A percentile compares a stretch with the other conserved stretches of the same genome.
These are phyloP conservation scores for Russula emetica DNA, from an alignment of 768 basidiomycete species.

Conservation along the genomic window DNA sequence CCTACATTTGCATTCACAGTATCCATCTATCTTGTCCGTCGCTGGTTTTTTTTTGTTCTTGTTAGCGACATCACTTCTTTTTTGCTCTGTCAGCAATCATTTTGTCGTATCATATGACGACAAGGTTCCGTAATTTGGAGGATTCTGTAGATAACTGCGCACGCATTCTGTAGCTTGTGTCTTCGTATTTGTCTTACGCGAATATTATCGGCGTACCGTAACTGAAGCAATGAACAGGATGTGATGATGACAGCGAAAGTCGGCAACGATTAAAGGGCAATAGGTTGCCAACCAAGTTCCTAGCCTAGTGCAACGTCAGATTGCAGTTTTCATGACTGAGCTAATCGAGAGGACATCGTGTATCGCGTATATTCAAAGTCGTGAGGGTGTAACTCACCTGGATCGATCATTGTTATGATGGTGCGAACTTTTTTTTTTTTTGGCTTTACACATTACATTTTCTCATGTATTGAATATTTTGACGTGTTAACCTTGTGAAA, in stretches of 20 bases:
- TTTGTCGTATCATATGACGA: background rate
- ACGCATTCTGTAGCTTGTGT: conserved; percentile 24
- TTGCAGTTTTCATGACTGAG: too few relatives aligned
- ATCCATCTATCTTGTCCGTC: conserved; percentile 13
- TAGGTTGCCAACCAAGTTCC: too few relatives aligned
- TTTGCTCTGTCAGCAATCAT: background rate
- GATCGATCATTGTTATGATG: too few relatives aligned
- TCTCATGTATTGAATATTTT: too few relatives aligned
- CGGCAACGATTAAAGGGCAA: too few relatives aligned
- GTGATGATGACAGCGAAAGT: background rate
- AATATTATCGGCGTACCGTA: conserved; percentile 2
- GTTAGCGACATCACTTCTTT: conserved; percentile 12
- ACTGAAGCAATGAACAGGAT: background rate
- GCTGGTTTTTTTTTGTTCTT: conserved; percentile 6
- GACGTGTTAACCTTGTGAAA: too few relatives aligned
- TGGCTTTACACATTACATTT: too few relatives aligned
- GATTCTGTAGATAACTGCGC: conserved; percentile 21
- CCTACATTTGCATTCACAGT: conserved; percentile 24
- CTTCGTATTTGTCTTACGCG: conserved; percentile 14
- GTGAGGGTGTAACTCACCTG: too few relatives aligned
- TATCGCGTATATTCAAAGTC: too few relatives aligned
- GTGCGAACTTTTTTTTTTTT: too few relatives aligned
- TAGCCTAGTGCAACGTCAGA: too few relatives aligned
- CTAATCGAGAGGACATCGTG: too few relatives aligned
- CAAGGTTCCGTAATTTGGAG: conserved; percentile 8